Percentiles rank a stretch among this genome's conserved stretches.
phyloP scores from a whole-genome alignment of 2,329 filamentous ascomycete genomes.

The Diaporthe caulivora region DNA sequence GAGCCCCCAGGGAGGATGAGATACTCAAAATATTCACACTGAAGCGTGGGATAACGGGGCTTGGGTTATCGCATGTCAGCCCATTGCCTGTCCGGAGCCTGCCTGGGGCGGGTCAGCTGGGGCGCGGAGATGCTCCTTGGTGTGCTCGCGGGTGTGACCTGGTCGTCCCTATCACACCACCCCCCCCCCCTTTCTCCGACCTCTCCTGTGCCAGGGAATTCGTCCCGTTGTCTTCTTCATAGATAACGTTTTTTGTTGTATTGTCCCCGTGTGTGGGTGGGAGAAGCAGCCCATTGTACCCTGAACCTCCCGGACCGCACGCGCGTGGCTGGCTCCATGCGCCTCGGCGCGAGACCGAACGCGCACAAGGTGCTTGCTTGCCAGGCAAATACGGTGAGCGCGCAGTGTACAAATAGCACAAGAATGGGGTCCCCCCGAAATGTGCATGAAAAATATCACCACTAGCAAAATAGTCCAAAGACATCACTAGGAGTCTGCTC shows the following conservation, averaged over 20 bases:
- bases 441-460: slow-evolving; percentile 13
- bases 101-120: slow-evolving; percentile 16
- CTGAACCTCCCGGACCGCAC: not conserved
- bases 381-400: not conserved
- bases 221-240: not conserved
- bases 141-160: slow-evolving; percentile 18
- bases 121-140: not conserved
- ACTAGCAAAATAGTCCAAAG: not conserved
- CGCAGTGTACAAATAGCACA: too few species aligned
- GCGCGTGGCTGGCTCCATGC: not conserved
- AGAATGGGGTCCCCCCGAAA: not conserved
- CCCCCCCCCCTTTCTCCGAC: not conserved
- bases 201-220: slow-evolving; percentile 16
- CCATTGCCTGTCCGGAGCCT: not conserved
- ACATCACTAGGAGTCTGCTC: not conserved
- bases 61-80: slow-evolving; percentile 3
- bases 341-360: slow-evolving; percentile 16
- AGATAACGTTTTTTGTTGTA: not conserved
- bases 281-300: not conserved
- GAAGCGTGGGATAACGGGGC: not conserved
- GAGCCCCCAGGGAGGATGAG: not conserved
- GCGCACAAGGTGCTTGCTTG: slow-evolving; percentile 2
- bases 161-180: not conserved
- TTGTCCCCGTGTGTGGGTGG: too few species aligned
- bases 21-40: not conserved